These are phyloP conservation scores for Boechera divaricarpa DNA, from an alignment of 345 rosid species.

Conservation along the genomic window DNA sequence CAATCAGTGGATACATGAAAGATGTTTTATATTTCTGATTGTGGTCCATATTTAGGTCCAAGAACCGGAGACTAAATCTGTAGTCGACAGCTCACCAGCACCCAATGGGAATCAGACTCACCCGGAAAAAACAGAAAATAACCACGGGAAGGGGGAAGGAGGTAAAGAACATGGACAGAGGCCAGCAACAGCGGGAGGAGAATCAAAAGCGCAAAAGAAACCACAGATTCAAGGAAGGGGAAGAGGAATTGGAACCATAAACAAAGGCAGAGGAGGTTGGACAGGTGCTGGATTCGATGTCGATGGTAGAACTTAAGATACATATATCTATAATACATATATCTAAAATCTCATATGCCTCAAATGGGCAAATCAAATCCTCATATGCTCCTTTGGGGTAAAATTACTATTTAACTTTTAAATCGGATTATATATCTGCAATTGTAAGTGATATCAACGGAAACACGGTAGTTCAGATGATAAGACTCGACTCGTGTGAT, in stretches of 20 bases:
- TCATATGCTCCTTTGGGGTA: too few relatives aligned
- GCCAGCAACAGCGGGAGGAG: conserved; percentile 53
- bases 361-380: too few relatives aligned
- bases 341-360: too few relatives aligned
- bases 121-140: conserved; percentile 42
- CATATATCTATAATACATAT: conserved; percentile 1
- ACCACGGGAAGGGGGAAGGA: conserved; percentile 44
- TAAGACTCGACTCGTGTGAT: too few relatives aligned
- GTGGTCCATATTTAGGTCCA: conserved; percentile 52
- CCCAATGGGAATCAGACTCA: conserved; percentile 41
- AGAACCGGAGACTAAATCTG: conserved; percentile 45
- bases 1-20: conserved; percentile 17
- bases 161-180: conserved; percentile 52
- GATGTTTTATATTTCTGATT: conserved; percentile 40
- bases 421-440: too few relatives aligned
- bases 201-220: conserved; percentile 64
- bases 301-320: conserved; percentile 60
- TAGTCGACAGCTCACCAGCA: conserved; percentile 48
- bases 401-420: too few relatives aligned
- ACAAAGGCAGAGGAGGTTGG: conserved; percentile 83
- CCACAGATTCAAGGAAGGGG: conserved; percentile 69
- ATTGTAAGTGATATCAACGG: too few relatives aligned
- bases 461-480: too few relatives aligned
- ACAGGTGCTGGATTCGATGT: conserved; percentile 81
- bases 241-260: conserved; percentile 61